Evolutionary conservation across 2,329 filamentous ascomycete genomes (phyloP), one percentile per base, ranked within the genome.

Genomic region (Phialophora macrospora): DNA sequence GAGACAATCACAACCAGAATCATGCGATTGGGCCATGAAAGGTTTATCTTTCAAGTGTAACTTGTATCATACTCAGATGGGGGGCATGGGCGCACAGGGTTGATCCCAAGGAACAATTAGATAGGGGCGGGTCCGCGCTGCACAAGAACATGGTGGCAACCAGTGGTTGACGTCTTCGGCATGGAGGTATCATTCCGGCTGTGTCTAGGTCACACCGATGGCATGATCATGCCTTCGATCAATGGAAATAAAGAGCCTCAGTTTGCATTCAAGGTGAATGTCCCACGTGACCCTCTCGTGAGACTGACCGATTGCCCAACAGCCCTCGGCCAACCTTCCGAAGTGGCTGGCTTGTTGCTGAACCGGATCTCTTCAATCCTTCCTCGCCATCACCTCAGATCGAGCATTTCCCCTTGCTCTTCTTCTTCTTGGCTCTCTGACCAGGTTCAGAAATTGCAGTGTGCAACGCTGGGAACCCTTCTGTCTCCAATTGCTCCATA

Each of bases 21-120:
- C 56, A 59, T 49, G 56, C n/a, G 49, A 26, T 30, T 59, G 56
- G 55, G 44, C 11, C 30, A 22, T 59, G 11, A n/a, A 44, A 44
- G n/a, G 17, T 44, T 44, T n/a, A 17, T n/a, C 2, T 5, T 48
- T 58, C 30, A 32, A 24, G 44, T 59, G 49, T 26, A 59, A 30
- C 17, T 32, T 54, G 58, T 60, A 60, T n/a, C n/a, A n/a, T 52
- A 60, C 48, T 44, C 54, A 60, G 48, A 60, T 26, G 28, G 58
- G 32, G 7, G 58, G 58, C 58, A 52, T 54, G 46, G 58, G 17
- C 44, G 26, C 20, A 7, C 17, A 41, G 38, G n/a, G 9, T n/a
- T 12, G 58, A 22, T 32, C 34, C 20, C 58, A 12, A 56, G 46
- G 30, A 52, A 22, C 12, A 60, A 60, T 52, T 60, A 60, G 58